Evolutionary conservation across 768 basidiomycete species (phyloP).

Genomic region (Tylopilus subfusipes): DNA sequence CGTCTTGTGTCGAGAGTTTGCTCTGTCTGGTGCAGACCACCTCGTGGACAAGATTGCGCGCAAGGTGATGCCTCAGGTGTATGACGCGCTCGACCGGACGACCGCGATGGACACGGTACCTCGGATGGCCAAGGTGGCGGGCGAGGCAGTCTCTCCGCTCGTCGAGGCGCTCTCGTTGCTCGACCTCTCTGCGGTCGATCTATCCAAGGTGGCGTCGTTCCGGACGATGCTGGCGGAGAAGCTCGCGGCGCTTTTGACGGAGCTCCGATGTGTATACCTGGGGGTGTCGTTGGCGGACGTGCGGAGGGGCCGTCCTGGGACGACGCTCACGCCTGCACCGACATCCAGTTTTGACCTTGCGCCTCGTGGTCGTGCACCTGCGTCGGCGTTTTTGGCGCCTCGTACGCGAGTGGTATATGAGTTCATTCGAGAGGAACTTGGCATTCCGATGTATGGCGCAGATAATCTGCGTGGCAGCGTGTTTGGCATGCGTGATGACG

Average conservation of each 20-base stretch:
- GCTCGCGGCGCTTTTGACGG: constrained; percentile 22
- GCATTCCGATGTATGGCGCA: constrained; percentile 76
- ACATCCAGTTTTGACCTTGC: constrained; percentile 41
- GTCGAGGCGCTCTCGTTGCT: constrained; percentile 42
- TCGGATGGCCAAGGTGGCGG: constrained; percentile 71
- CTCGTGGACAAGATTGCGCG: constrained; percentile 13
- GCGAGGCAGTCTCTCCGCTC: constrained; percentile 55
- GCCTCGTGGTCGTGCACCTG: constrained; percentile 58
- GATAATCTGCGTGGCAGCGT: constrained; percentile 64
- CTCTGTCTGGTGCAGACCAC: constrained; percentile 7
- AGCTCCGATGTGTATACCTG: constrained; percentile 30
- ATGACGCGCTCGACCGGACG: constrained; percentile 56
- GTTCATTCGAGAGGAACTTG: constrained; percentile 66
- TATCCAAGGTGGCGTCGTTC: constrained; percentile 25
- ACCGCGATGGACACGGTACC: constrained; percentile 66
- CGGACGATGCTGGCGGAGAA: constrained; percentile 14
- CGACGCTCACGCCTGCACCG: constrained; percentile 18
- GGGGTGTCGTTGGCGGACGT: constrained; percentile 22
- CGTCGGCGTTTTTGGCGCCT: constrained; percentile 51
- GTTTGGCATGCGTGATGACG: constrained; percentile 44
- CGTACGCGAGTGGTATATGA: constrained; percentile 69
- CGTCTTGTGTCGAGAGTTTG: constrained; percentile 13
- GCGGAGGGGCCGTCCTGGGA: constrained; percentile 8
- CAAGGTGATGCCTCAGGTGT: constrained; percentile 41
- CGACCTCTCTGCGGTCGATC: constrained; percentile 15